These are phyloP conservation scores for Daedalea quercina DNA, from an alignment of 768 basidiomycete genomes.

Conservation along the genomic window DNA sequence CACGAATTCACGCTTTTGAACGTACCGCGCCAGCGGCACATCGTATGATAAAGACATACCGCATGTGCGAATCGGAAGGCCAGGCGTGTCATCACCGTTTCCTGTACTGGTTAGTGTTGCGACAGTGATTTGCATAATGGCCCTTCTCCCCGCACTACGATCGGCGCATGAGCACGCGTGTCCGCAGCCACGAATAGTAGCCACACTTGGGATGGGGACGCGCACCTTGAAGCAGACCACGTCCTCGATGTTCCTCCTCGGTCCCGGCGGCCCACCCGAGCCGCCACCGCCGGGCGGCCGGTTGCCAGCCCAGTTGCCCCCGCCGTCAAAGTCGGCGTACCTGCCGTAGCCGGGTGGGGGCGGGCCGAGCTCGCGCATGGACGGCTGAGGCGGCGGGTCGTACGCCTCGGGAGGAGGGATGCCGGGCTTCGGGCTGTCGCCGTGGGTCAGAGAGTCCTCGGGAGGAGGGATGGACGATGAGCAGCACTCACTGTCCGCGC, in stretches of 20 bases:
- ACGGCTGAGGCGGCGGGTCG: constrained; percentile 68
- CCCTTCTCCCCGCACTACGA: constrained; percentile 83
- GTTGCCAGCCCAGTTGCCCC: constrained; percentile 25
- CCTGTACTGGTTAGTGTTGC: constrained; percentile 62
- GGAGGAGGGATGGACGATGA: neutral
- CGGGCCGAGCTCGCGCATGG: constrained; percentile 76
- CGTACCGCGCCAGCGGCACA: too few species aligned
- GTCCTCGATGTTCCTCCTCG: constrained; percentile 72
- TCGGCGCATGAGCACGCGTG: constrained; percentile 5
- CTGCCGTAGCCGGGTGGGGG: constrained; percentile 90
- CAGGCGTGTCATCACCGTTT: constrained; percentile 14
- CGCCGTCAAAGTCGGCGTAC: constrained; percentile 70
- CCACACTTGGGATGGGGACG: neutral
- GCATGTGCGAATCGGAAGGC: too few species aligned
- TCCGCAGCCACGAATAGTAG: neutral
- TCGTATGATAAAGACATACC: too few species aligned
- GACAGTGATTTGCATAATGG: constrained; percentile 94
- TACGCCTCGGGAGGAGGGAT: constrained; percentile 69
- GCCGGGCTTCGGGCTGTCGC: constrained; percentile 66
- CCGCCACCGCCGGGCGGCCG: constrained; percentile 22
- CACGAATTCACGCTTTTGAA: too few species aligned
- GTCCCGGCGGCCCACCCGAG: constrained; percentile 29
- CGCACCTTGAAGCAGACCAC: constrained; percentile 84
- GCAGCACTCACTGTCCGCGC: constrained; percentile 72
- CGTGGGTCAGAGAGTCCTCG: neutral